Base-by-base conservation (phyloP, 139 green algal genomes). In the Chlorella sp. region DNA sequence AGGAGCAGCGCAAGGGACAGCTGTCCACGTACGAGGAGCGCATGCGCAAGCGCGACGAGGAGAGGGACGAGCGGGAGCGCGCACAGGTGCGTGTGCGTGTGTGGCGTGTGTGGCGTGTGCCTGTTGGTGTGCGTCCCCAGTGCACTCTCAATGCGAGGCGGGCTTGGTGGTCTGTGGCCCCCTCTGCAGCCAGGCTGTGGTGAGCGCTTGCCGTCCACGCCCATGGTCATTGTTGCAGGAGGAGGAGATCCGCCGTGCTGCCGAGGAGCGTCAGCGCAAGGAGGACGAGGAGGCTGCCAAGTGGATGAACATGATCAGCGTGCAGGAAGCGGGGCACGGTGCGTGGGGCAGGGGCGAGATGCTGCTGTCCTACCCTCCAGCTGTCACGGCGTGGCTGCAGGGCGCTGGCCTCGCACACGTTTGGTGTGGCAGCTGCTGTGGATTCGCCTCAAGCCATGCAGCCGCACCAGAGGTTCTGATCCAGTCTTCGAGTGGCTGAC, bases 281-380 rank as follows among this genome's bases (percentile, higher is more conserved):
- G 88, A 94, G 59, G 86, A 92, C 33, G 87, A 85, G 69, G 91
- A 96, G 76, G 91, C 91, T 1, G 79, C 81, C 14, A 88, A 93
- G 72, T 96, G 91, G 91, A 91, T 93, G 85, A 69, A 77, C 20
- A 77, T 83, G 34, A 93, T 96, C 64, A 88, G 72, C 5, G 79
- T 96, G 60, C 85, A 94, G 55, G 67, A 87, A 42, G 80, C 81
- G 68, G 89, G 89, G 23, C 74, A 82, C 70, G 85, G 85, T 77
- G 42, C 10, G 10, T 26, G 42, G 42, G 10, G 17, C 42, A 26
- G 17, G 10, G 42, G 10, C 42, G 10, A 26, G 42, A 55, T 55
- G 42, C 42, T 26, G 42, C 42, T 26, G 10, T 55, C 10, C 10
- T 55, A 17, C 42, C 17, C 42, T 24, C 2, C 29, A 34, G 1